A percentile compares a stretch with the other conserved stretches of the same genome.
Evolutionary conservation across 495 filamentous ascomycete species (phyloP).

Genomic region (Penicillium soppii): DNA sequence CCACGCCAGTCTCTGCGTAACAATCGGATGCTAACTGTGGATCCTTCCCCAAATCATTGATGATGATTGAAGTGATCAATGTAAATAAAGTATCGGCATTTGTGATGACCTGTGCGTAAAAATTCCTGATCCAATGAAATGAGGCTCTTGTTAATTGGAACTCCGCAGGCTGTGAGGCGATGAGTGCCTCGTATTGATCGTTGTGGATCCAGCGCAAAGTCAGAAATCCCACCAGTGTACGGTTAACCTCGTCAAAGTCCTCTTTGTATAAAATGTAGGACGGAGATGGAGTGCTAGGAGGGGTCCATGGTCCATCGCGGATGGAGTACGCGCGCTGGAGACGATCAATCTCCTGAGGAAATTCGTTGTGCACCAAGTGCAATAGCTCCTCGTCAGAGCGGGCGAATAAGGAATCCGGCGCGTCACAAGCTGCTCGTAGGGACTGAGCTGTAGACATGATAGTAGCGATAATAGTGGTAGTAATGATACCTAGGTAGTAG

Average conservation of each 20-base stretch:
- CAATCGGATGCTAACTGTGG: conserved; percentile 28
- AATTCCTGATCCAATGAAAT: conserved; percentile 20
- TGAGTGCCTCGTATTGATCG: conserved; percentile 12
- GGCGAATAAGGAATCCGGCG: conserved; percentile 9
- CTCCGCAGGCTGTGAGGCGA: conserved; percentile 11
- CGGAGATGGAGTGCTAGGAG: conserved; percentile 1
- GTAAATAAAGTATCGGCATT: conserved; percentile 26
- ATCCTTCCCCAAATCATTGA: conserved; percentile 43
- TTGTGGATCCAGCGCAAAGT: conserved; percentile 18
- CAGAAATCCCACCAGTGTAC: conserved; percentile 17
- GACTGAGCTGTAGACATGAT: conserved; percentile 2
- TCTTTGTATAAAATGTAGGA: conserved; percentile 17
- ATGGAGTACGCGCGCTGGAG: conserved; percentile 19
- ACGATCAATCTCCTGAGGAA: conserved; percentile 15
- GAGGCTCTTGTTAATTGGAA: conserved; percentile 13
- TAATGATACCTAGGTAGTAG: too few species aligned
- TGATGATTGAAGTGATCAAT: conserved; percentile 34
- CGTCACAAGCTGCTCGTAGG: conserved; percentile 8
- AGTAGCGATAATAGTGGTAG: neutral
- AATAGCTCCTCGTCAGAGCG: conserved; percentile 5
- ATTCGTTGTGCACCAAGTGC: conserved; percentile 10
- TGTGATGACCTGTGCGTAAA: conserved; percentile 12
- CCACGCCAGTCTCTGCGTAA: conserved; percentile 21
- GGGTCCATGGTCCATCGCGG: conserved; percentile 7
- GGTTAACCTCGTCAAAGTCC: conserved; percentile 20